phyloP scores from a whole-genome alignment of 163 green algal genomes.

The Coccomyxa subellipsoidea region DNA sequence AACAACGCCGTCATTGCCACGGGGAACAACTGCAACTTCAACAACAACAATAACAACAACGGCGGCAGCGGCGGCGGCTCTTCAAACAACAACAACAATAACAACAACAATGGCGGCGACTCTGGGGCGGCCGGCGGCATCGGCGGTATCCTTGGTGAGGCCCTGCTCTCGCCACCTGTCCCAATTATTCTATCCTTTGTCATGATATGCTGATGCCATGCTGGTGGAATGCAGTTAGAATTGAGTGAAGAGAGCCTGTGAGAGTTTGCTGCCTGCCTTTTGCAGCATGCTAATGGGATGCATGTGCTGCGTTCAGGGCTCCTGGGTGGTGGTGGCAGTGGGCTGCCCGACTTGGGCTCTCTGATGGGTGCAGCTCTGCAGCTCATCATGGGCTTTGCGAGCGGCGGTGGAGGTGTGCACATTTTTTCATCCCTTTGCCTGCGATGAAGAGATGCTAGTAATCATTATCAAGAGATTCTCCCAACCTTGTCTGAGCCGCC shows the following conservation, averaged over 20 bases:
- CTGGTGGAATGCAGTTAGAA: background rate
- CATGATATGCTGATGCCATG: background rate
- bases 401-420: background rate
- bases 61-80: background rate
- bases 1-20: constrained; percentile 2
- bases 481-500: no score
- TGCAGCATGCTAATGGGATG: background rate
- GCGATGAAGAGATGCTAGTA: no score
- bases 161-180: background rate
- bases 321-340: background rate
- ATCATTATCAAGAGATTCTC: no score
- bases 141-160: background rate
- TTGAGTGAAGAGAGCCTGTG: background rate
- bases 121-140: background rate
- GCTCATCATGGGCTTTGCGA: background rate
- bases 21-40: constrained; percentile 7
- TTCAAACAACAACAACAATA: background rate
- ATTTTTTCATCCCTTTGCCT: background rate
- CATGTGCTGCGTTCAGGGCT: background rate
- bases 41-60: background rate
- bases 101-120: background rate
- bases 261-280: background rate
- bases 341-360: background rate
- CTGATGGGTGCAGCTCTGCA: background rate
- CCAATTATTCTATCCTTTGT: background rate